Evolutionary conservation across 768 basidiomycete genomes (phyloP), one percentile per base, ranked within the genome.

Genomic region (Naematelia aurantialba): DNA sequence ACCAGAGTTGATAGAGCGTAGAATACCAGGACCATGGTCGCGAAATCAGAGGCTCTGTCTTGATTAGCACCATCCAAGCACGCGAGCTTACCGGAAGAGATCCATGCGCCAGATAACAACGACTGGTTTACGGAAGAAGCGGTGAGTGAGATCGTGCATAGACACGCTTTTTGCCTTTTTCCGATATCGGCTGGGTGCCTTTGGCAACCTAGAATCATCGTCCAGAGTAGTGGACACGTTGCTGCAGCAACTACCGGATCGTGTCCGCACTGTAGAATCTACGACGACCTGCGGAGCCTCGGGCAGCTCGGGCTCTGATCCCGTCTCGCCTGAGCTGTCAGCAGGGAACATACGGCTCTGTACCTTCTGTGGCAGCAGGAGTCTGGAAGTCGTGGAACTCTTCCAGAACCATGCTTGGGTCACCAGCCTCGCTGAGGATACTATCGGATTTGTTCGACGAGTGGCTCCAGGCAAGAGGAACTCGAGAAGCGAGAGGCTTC

Each of bases 121-220:
- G 2, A 85, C 82, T 72, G 98, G 96, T 61, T 89, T 85, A 55
- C 89, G 79, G 81, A 99, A 97, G 77, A 91, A 99, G 67, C 85
- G 84, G 77, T 89, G 86, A 63, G 90, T 79, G 39, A 99, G 79
- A 73, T 98, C 96, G 75, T 96, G 92, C 72, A 91, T 86, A 1
- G 91, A 89, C 21, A 79, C 25, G 11, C 70, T 62, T 60, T 66
- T 74, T 8, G 19, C 82, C n/a, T 66, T 52, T 34, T 58, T 58
- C 17, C 52, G 52, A n/a, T 46, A 42, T 42, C 48, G 45, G 8
- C 30, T 11, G 11, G 34, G 46, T 12, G 34, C 55, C 3, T 45
- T 57, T 14, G 47, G 12, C 5, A 29, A 21, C 27, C 44, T 14
- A 12, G 24, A 22, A 4, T 19, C 56, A n/a, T 58, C 29, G 60